Percentiles rank a stretch among this genome's conserved stretches.
Evolutionary conservation across 2,329 filamentous ascomycete species (phyloP).

Genomic region (Colletotrichum melonis): DNA sequence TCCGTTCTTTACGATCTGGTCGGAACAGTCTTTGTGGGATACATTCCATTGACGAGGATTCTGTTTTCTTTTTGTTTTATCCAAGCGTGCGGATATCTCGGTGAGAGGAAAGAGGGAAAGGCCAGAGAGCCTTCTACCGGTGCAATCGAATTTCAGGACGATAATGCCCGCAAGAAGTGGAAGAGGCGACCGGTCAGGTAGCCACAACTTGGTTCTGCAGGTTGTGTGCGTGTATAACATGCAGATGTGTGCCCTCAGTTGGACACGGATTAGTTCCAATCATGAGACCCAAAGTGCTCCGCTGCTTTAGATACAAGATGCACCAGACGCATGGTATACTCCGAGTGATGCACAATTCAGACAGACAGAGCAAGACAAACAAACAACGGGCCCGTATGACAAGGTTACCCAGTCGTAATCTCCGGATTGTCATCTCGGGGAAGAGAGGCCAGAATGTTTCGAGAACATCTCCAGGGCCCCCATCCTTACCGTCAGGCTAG

Average conservation of each 20-base stretch:
- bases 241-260: not conserved
- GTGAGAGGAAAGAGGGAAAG: not conserved
- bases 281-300: not conserved
- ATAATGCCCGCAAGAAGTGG: not conserved
- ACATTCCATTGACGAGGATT: slow-evolving; percentile 20
- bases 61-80: slow-evolving; percentile 5
- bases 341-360: not conserved
- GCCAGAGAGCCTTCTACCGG: not conserved
- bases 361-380: slow-evolving; percentile 3
- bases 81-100: not conserved
- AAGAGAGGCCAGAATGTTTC: slow-evolving; percentile 25
- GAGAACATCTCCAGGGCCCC: slow-evolving; percentile 14
- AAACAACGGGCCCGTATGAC: slow-evolving; percentile 13
- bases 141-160: not conserved
- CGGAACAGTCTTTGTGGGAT: slow-evolving; percentile 19
- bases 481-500: not conserved
- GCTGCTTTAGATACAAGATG: not conserved
- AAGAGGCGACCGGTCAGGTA: not conserved
- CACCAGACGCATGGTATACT: too few relatives aligned
- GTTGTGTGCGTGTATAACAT: slow-evolving; percentile 21
- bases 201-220: not conserved
- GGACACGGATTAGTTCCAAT: not conserved
- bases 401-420: slow-evolving; percentile 17
- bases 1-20: slow-evolving; percentile 14
- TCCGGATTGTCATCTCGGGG: slow-evolving; percentile 27